These are phyloP conservation scores for Plectosphaerella sp. DNA, from an alignment of 2,329 filamentous ascomycete genomes.

Conservation along the genomic window DNA sequence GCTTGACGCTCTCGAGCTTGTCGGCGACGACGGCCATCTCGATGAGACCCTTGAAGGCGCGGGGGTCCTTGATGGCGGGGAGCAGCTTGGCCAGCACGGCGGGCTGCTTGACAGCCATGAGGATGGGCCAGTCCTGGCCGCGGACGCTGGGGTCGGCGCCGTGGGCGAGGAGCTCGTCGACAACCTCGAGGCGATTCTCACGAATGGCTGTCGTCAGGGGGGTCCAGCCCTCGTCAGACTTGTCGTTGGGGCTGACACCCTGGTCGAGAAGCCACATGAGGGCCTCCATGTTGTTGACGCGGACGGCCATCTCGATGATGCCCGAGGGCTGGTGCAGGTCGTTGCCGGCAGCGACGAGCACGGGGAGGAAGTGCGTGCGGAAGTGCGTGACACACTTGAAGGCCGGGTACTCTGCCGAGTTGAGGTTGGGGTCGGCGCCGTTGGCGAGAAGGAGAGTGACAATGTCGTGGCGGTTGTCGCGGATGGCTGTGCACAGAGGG, in stretches of 20 bases:
- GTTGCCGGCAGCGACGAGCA: slow-evolving; percentile 55
- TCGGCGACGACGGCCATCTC: slow-evolving; percentile 65
- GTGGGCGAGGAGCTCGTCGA: slow-evolving; percentile 52
- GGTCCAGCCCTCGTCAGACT: slow-evolving; percentile 52
- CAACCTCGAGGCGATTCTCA: slow-evolving; percentile 53
- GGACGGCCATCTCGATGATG: slow-evolving; percentile 61
- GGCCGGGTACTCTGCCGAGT: slow-evolving; percentile 59
- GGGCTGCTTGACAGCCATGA: slow-evolving; percentile 62
- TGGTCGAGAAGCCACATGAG: slow-evolving; percentile 57
- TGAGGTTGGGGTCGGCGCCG: slow-evolving; percentile 59
- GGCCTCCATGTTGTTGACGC: slow-evolving; percentile 56
- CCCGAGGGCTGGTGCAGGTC: slow-evolving; percentile 57
- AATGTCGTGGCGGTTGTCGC: slow-evolving; percentile 60
- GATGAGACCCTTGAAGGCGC: slow-evolving; percentile 61
- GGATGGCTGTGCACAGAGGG: slow-evolving; percentile 63
- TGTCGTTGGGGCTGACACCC: slow-evolving; percentile 56
- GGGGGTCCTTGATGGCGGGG: slow-evolving; percentile 50
- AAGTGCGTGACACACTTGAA: slow-evolving; percentile 68
- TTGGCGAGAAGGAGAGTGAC: slow-evolving; percentile 52
- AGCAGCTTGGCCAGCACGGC: slow-evolving; percentile 55
- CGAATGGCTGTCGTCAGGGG: slow-evolving; percentile 63
- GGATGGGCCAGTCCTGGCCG: slow-evolving; percentile 67
- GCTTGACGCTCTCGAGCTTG: slow-evolving; percentile 62
- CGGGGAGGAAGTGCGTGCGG: slow-evolving; percentile 54
- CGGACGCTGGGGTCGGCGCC: slow-evolving; percentile 60